These are phyloP conservation scores for Botrytis byssoidea DNA, from an alignment of 2,329 filamentous ascomycete genomes.

Conservation along the genomic window DNA sequence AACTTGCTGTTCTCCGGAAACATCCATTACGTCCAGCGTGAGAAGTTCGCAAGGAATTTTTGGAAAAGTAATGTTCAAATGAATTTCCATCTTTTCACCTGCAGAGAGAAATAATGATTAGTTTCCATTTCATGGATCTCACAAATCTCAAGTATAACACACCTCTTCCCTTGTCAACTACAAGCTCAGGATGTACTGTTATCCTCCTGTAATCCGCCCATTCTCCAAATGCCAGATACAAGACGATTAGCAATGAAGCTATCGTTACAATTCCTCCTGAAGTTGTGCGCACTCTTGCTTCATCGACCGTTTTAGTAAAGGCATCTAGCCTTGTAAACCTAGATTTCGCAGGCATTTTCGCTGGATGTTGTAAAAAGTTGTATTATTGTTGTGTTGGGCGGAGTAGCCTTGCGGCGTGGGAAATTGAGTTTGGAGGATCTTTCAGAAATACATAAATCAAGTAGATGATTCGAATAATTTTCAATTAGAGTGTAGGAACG, in stretches of 20 bases:
- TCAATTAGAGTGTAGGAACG: neutral
- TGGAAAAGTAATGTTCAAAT: conserved; percentile 95
- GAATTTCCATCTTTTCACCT: conserved; percentile 99
- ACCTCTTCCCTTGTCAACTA: conserved; percentile 97
- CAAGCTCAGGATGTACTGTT: conserved; percentile 83
- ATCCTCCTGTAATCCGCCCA: conserved; percentile 90
- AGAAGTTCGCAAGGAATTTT: conserved; percentile 91
- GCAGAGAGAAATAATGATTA: conserved; percentile 22
- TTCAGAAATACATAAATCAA: conserved; percentile 18
- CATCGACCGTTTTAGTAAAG: conserved; percentile 98
- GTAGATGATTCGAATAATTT: neutral
- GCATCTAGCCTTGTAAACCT: conserved; percentile 96
- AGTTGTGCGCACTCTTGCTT: conserved; percentile 92
- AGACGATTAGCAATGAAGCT: conserved; percentile 78
- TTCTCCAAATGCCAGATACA: conserved; percentile 91
- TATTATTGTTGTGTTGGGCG: neutral
- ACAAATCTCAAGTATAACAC: conserved; percentile 29
- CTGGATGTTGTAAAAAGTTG: neutral
- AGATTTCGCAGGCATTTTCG: conserved; percentile 79
- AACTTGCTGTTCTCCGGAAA: conserved; percentile 93
- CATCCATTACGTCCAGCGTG: conserved; percentile 98
- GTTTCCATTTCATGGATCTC: neutral
- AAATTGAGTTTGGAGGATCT: neutral
- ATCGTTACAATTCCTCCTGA: conserved; percentile 95
- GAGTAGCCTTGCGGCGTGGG: conserved; percentile 9